Evolutionary conservation across 2,329 filamentous ascomycete species (phyloP), one percentile per base, ranked within the genome.

Genomic region (Fusarium sp.): DNA sequence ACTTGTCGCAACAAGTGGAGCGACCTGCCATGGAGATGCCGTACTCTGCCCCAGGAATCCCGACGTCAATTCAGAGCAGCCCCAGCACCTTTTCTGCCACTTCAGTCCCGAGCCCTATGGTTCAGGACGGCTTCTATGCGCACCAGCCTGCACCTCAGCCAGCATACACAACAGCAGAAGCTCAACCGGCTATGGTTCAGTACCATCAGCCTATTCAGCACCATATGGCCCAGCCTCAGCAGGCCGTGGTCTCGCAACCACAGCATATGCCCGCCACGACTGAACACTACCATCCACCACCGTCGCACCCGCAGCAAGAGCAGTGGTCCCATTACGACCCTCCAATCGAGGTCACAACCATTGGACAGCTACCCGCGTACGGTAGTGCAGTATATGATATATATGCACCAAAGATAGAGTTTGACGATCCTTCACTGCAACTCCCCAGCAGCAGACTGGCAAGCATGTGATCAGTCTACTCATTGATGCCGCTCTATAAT

Each of bases 401-500:
- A 3, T 89, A 86, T 82, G 76, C 72, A 4, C 80, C 82, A 41
- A 89, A 89, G 79, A 77, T 86, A 26, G 87, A 89, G 69, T 88
- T 83, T 58, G 86, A 86, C 40, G 86, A 89, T 65, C 81, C 84
- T 20, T 81, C 83, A 11, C 83, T 89, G 79, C 86, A 88, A 76
- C 81, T 89, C 77, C 88, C 87, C 12, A 88, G 86, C 73, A 84
- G 82, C 41, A 81, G 87, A 51, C 84, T 89, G 66, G 85, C 87
- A 69, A 84, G 79, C 62, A 80, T 89, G 79, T 89, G 78, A 81
- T 60, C 28, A 42, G 46, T n/a, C 28, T 28, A 20, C 40, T 23
- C 28, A 42, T 58, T 49, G 31, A 49, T 28, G 40, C 20, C 20
- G 31, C 31, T 58, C 57, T 26, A 70, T 64, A 50, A 65, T 68